Evolutionary conservation across 1,139 yeast species (phyloP), one percentile per base, ranked within the genome.

Genomic region (Geotrichum carabidarum): DNA sequence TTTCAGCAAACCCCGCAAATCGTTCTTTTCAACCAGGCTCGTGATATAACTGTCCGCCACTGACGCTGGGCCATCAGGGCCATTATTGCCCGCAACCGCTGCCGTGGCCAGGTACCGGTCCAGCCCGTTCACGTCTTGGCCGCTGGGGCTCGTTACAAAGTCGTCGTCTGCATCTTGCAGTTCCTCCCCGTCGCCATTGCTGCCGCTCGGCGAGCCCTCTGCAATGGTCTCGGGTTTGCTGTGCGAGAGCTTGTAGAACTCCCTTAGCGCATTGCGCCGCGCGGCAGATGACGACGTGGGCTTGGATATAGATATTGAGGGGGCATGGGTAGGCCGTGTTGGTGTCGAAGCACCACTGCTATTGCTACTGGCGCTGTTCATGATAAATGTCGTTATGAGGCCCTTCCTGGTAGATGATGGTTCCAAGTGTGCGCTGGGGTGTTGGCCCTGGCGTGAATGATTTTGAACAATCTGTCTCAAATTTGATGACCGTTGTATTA

Each of bases 241-340:
- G 59, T 59, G 50, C 62, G 70, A 8, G 9, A 73, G 64, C 51
- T 71, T 70, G 63, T 73, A 73, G 58, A 73, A 73, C 53, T 73
- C 74, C n/a, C 76, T 64, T 36, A 73, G 64, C 6, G 75, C 75
- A 43, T 63, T 60, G 15, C 76, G 63, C 15, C 71, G 62, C 3
- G 70, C 62, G 6, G 69, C 60, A 2, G 68, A 42, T 5, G 55
- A 43, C n/a, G 40, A 37, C 6, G 37, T 3, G 6, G 37, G 37
- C 37, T 34, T 34, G 12, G 12, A 34, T 4, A 34, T 6, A 4
- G 37, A n/a, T 34, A 12, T 4, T 34, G 37, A 34, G 37, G 27
- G 27, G 27, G 5, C 4, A 3, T 22, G 27, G 27, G 27, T 5
- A 22, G 27, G 27, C 5, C 27, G 27, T 22, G 27, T 22, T 3